Base-by-base conservation (phyloP, 257 asterid genomes). In the Nicotiana tabacum region DNA sequence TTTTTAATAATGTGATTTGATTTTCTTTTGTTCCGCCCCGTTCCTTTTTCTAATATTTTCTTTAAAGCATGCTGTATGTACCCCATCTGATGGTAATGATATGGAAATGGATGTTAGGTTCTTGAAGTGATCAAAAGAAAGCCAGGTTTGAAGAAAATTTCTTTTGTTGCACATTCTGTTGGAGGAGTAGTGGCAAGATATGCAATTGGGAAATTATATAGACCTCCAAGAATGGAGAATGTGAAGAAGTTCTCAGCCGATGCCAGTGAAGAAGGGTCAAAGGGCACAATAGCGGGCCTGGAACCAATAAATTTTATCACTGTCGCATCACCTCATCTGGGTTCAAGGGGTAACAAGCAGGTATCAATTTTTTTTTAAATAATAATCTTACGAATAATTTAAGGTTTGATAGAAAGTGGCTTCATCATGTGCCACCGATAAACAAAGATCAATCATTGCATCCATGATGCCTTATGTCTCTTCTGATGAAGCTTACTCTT, bases 101-200 rank as follows among this genome's bases (percentile, higher is more conserved):
- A 82, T 83, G 64, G 58, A 84, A 83, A 81, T 82, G 65, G 84
- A 77, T 66, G 85, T 27, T 84, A 93, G 98, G 97, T 96, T 83
- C 92, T 91, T 87, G 99, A 93, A 74, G 89, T 96, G 84, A 89
- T 91, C 60, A 86, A 85, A 83, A 83, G 90, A 90, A 94, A 91
- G 87, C 95, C 93, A 17, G 85, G 84, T 80, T 48, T 96, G 90
- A 91, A 72, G 87, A 94, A 93, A 82, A 93, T 96, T 82, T 96
- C 99, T 57, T 94, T 96, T 82, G 85, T 96, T 87, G 95, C 98
- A 61, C 99, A 96, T 95, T 96, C 99, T 29, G 99, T 96, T 9
- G 99, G 99, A 57, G 98, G 99, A n/a, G 89, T 96, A 79, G 99
- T 96, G 86, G 98, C 99, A 82, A 94, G 98, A 89, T 96, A 90